Evolutionary conservation across 441 rosid genomes (phyloP).

Genomic region (Populus hybrid): DNA sequence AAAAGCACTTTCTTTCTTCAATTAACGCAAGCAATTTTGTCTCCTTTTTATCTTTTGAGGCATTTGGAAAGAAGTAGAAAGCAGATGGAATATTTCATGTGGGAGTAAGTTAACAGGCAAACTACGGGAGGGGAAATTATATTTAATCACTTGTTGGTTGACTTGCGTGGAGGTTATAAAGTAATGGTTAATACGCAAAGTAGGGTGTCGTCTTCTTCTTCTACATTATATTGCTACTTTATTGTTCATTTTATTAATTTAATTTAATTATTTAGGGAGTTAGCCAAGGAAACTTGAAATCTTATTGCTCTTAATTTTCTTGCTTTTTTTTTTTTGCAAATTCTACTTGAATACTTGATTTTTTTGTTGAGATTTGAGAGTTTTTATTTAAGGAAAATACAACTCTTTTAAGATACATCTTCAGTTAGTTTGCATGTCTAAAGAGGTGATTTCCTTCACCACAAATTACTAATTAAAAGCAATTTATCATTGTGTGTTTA

Average conservation of each 20-base stretch:
- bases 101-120: background rate
- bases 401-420: too few species aligned
- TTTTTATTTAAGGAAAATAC: too few species aligned
- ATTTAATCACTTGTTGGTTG: slow-evolving; percentile 18
- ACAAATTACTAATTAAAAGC: too few species aligned
- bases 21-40: slow-evolving; percentile 7
- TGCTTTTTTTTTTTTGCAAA: background rate
- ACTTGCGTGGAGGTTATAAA: slow-evolving; percentile 13
- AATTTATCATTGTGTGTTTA: too few species aligned
- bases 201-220: slow-evolving; percentile 23
- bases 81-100: slow-evolving; percentile 3
- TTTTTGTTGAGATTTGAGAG: too few species aligned
- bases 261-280: background rate
- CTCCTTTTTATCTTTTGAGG: background rate
- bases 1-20: background rate
- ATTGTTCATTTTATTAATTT: background rate
- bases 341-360: background rate
- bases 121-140: background rate
- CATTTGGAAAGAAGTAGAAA: slow-evolving; percentile 8
- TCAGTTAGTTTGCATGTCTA: too few species aligned
- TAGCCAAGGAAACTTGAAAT: background rate
- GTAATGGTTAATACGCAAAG: slow-evolving; percentile 14
- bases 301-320: background rate
- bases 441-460: too few species aligned
- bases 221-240: background rate